phyloP scores from a whole-genome alignment of 2,329 filamentous ascomycete species.

The Cryoendolithus antarcticus region DNA sequence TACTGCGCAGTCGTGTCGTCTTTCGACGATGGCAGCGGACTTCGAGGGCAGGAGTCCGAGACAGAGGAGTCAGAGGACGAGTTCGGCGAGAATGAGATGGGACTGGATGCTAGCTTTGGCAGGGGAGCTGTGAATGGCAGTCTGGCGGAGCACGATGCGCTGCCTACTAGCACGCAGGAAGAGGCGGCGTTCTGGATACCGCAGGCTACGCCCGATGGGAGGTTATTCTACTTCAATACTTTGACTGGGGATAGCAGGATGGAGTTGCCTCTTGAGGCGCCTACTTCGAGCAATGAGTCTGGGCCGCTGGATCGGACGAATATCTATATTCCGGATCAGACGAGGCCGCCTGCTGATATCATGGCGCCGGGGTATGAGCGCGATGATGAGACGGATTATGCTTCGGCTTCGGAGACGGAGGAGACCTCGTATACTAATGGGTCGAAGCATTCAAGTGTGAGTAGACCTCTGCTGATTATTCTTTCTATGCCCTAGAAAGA shows the following conservation, averaged over 20 bases:
- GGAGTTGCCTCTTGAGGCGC: slow-evolving; percentile 87
- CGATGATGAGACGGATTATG: slow-evolving; percentile 84
- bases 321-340: slow-evolving; percentile 77
- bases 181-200: slow-evolving; percentile 97
- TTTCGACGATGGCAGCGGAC: slow-evolving; percentile 56
- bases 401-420: slow-evolving; percentile 72
- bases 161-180: slow-evolving; percentile 54
- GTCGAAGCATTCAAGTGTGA: slow-evolving; percentile 57
- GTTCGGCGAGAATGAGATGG: slow-evolving; percentile 40
- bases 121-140: slow-evolving; percentile 37
- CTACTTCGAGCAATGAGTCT: slow-evolving; percentile 64
- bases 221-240: slow-evolving; percentile 96
- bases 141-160: slow-evolving; percentile 47
- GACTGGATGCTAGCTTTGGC: slow-evolving; percentile 26
- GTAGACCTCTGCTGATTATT: slow-evolving; percentile 15
- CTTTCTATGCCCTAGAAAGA: too few species aligned
- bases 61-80: slow-evolving; percentile 53
- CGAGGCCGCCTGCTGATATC: slow-evolving; percentile 78
- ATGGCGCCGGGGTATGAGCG: slow-evolving; percentile 72
- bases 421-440: slow-evolving; percentile 60
- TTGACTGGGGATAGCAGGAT: slow-evolving; percentile 90
- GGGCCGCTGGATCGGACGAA: slow-evolving; percentile 84
- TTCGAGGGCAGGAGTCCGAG: slow-evolving; percentile 29
- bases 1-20: slow-evolving; percentile 83
- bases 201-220: slow-evolving; percentile 84